Evolutionary conservation across 225 moss, liverwort and hornwort species (phyloP), one percentile per base, ranked within the genome.

Genomic region (Pseudisothecium myosuroides): DNA sequence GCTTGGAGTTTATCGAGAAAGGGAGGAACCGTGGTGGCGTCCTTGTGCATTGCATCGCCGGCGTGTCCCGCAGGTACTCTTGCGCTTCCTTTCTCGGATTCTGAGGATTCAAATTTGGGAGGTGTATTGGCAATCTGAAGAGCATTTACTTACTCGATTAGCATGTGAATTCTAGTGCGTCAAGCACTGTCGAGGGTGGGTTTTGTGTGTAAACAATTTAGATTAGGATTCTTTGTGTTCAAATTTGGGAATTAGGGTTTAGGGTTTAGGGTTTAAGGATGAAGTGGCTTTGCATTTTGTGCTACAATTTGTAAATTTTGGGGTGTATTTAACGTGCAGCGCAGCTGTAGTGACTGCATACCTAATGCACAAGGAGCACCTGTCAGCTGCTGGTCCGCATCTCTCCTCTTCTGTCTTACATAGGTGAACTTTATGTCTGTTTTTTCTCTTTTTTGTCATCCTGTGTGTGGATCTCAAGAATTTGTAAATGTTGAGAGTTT

Each of bases 1-100:
- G 96, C 90, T 90, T 97, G 92, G 96, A 96, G 37, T 99, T 97
- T 67, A 94, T 97, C 58, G 96, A 96, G 77, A 78, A 90, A 59
- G 98, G 96, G 24, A 87, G 95, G 83, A 92, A 87, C 66, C 74
- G 76, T 69, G 98, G 98, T 78, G 90, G 93, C 45, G 94, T 99
- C 31, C 92, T 99, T 76, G 98, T 99, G 39, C 98, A 97, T 90
- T 99, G 98, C 87, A 41, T 96, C 75, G 98, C 98, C 21, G 98
- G 98, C 22, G 91, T 99, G 66, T 99, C 98, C 17, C 96, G 98
- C 88, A 97, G 98, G 98, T 97, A 72, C 77, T 80, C 61, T 14
- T 83, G 61, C 43, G 49, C 58, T 59, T 65, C 60, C 54, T 86
- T 82, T 68, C 63, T 76, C 32, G 56, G 47, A 82, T 50, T 47